Conservation (phyloP, 2,329 filamentous ascomycete species). For the Ceratocystis harringtonii region DNA sequence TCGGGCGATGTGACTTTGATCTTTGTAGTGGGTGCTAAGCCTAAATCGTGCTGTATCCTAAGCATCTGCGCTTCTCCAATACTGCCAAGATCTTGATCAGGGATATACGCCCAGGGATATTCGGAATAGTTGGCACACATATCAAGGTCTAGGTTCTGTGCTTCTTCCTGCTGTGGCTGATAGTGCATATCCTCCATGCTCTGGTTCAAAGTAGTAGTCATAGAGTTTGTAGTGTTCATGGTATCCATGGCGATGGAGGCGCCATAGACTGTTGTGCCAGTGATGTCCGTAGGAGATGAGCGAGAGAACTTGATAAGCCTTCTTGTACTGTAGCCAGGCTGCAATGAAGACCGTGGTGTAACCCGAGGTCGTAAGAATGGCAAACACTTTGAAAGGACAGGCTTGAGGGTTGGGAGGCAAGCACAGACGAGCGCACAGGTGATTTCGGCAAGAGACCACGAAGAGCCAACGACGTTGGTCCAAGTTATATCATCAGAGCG, state of each 20-base stretch:
- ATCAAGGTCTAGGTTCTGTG: background rate
- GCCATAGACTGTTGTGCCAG: background rate
- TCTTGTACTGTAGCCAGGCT: background rate
- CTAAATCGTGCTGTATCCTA: conserved; percentile 9
- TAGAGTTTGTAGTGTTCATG: background rate
- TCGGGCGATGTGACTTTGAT: background rate
- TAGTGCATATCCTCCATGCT: background rate
- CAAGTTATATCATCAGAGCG: conserved; percentile 19
- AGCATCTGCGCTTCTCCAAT: conserved; percentile 5
- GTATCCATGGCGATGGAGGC: background rate
- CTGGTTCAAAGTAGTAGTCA: background rate
- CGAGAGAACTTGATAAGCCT: background rate
- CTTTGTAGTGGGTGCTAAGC: conserved; percentile 3
- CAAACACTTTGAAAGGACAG: conserved; percentile 21
- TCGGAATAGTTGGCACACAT: background rate
- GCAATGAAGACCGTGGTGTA: background rate
- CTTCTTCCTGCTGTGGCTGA: background rate
- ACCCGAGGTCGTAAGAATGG: conserved; percentile 18
- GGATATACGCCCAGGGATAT: conserved; percentile 7
- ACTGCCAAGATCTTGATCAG: background rate
- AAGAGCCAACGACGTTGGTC: conserved; percentile 20
- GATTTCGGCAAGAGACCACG: conserved; percentile 21
- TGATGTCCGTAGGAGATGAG: background rate
- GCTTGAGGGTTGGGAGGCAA: conserved; percentile 21
- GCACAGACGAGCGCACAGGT: conserved; percentile 20